phyloP scores from a whole-genome alignment of 2,329 filamentous ascomycete genomes.

The Claviceps sp. region DNA sequence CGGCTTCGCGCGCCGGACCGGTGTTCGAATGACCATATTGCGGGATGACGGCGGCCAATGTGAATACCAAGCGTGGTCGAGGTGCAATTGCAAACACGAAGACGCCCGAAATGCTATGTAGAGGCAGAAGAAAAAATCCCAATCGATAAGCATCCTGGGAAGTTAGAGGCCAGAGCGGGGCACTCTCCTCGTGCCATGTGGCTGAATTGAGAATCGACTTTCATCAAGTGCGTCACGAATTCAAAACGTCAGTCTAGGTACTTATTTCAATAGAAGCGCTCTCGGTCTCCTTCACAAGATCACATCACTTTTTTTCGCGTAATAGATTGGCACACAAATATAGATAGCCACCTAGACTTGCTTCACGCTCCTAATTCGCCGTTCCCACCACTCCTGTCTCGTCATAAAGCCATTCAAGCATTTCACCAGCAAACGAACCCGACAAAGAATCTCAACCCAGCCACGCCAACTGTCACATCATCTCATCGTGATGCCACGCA shows the following conservation, averaged over 20 bases:
- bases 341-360: neutral
- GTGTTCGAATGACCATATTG: conserved; percentile 17
- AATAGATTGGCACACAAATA: neutral
- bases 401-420: too few relatives aligned
- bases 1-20: conserved; percentile 13
- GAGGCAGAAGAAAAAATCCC: neutral
- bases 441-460: neutral
- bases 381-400: neutral
- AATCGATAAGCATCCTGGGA: conserved; percentile 1
- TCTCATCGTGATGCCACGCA: conserved; percentile 16
- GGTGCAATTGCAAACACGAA: neutral
- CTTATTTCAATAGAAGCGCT: too few relatives aligned
- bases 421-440: too few relatives aligned
- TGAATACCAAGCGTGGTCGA: neutral
- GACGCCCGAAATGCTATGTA: neutral
- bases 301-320: neutral
- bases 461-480: neutral
- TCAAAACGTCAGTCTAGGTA: too few relatives aligned
- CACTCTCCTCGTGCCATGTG: neutral
- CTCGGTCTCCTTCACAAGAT: neutral
- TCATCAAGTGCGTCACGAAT: neutral
- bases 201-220: neutral
- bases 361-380: neutral
- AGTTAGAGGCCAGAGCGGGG: too few relatives aligned
- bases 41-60: neutral